A percentile compares a stretch with the other conserved stretches of the same genome.
Conservation (phyloP, 345 rosid genomes). For the Arabis hirsuta region DNA sequence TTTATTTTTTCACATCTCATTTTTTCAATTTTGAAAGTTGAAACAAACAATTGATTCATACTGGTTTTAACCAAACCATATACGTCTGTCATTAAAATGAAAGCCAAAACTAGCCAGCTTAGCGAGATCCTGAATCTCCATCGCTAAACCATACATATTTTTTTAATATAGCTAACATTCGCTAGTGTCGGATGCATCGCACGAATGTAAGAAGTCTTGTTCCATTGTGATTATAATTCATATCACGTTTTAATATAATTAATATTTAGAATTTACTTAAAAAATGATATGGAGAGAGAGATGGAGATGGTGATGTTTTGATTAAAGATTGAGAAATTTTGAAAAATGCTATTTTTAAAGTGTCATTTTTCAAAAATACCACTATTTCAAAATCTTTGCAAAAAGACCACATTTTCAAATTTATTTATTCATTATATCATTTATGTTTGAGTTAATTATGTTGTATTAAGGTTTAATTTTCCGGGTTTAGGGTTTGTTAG, state of each 20-base stretch:
- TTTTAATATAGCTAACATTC: too few species aligned
- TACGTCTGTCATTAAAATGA: not conserved
- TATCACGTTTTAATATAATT: not conserved
- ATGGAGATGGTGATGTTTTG: slow-evolving; percentile 10
- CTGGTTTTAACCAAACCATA: not conserved
- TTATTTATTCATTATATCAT: too few species aligned
- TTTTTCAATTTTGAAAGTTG: too few species aligned
- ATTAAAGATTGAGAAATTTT: not conserved
- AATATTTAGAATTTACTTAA: slow-evolving; percentile 7
- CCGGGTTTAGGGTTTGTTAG: too few species aligned
- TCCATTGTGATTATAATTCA: not conserved
- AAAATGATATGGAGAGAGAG: not conserved
- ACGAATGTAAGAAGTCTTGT: slow-evolving; percentile 21
- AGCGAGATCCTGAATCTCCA: not conserved
- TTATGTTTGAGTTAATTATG: too few species aligned
- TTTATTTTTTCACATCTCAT: too few species aligned
- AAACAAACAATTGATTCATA: not conserved
- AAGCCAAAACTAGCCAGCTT: slow-evolving; percentile 2
- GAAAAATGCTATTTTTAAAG: too few species aligned
- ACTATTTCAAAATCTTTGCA: too few species aligned
- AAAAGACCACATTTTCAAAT: too few species aligned
- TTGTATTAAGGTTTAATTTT: too few species aligned
- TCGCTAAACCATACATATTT: not conserved
- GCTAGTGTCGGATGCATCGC: slow-evolving; percentile 11
- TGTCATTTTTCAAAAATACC: too few species aligned